phyloP scores from a whole-genome alignment of 192 early-diverging fungal species.

The Rhizophagus sp. region DNA sequence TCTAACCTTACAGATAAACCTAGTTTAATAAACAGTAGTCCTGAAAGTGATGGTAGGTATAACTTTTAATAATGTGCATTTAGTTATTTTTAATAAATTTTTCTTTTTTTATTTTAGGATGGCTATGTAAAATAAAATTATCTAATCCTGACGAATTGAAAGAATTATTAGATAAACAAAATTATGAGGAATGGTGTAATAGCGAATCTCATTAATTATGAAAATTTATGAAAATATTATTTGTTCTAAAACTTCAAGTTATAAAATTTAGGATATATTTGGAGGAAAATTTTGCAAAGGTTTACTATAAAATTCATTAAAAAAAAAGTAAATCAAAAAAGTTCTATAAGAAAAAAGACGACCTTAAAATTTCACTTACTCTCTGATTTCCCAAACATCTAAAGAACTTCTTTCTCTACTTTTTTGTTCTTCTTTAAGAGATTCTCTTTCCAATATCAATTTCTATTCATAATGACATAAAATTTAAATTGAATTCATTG shows the following conservation, averaged over 20 bases:
- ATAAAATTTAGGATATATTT: neutral
- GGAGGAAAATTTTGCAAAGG: too few species aligned
- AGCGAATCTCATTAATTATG: constrained; percentile 11
- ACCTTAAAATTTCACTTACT: neutral
- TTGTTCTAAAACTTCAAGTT: neutral
- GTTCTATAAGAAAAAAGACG: too few species aligned
- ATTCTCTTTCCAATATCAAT: constrained; percentile 14
- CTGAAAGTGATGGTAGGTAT: constrained; percentile 64
- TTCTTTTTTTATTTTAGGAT: constrained; percentile 54
- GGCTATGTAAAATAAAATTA: constrained; percentile 93
- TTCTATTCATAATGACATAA: neutral
- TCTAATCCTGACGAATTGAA: constrained; percentile 66
- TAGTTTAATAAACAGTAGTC: constrained; percentile 73
- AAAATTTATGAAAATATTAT: neutral
- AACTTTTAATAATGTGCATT: neutral
- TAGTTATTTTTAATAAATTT: constrained; percentile 7
- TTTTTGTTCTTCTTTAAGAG: neutral
- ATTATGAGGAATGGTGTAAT: constrained; percentile 64
- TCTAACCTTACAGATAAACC: constrained; percentile 62
- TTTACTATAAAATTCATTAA: too few species aligned
- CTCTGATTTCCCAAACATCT: constrained; percentile 18
- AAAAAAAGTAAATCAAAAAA: too few species aligned
- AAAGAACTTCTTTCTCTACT: constrained; percentile 1
- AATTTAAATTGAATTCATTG: neutral
- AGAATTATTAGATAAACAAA: constrained; percentile 66